phyloP scores from a whole-genome alignment of 495 filamentous ascomycete species.

The Extremus antarcticus region DNA sequence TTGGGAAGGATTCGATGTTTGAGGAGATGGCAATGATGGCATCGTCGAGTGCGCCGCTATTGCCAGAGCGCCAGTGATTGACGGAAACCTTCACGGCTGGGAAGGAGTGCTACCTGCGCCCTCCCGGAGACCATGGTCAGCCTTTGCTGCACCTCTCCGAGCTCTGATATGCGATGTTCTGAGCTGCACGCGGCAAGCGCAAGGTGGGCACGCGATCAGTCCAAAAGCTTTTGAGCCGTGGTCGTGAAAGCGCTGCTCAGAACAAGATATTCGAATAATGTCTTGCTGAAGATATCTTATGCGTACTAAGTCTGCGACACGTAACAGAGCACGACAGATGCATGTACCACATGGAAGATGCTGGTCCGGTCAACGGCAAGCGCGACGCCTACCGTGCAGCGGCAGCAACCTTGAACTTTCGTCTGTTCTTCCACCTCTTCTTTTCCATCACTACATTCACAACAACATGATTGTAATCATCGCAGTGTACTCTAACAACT shows the following conservation, averaged over 20 bases:
- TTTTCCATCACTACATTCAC: no score
- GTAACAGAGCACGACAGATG: neutral
- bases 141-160: neutral
- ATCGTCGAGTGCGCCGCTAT: neutral
- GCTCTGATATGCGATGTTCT: neutral
- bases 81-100: neutral
- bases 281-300: neutral
- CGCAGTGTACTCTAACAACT: no score
- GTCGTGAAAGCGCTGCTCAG: no score
- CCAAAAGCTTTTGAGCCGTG: no score
- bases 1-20: neutral
- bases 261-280: neutral
- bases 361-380: neutral
- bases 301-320: neutral
- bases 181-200: neutral
- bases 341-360: neutral
- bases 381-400: neutral
- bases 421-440: neutral
- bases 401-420: neutral
- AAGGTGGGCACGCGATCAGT: neutral
- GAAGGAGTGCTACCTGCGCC: neutral
- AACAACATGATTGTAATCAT: no score
- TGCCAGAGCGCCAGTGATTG: neutral
- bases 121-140: neutral
- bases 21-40: neutral